Evolutionary conservation across 2,329 filamentous ascomycete genomes (phyloP).

Genomic region (Colletotrichum viniferum): DNA sequence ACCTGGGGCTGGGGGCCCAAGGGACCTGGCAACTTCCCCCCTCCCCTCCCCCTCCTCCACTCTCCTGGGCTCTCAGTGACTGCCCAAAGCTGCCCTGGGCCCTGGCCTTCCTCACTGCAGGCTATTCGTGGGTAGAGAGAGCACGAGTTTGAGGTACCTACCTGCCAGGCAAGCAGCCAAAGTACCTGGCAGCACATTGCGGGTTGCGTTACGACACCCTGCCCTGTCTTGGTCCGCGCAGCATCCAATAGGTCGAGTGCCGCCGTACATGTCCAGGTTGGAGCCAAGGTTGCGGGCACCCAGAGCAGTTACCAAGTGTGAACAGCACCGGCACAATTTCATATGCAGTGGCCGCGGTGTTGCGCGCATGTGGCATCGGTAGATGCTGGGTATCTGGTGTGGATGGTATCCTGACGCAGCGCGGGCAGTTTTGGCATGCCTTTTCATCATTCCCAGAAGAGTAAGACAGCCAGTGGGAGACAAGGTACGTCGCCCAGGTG

Average conservation of each 20-base stretch:
- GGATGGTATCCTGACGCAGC: neutral
- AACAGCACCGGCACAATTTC: neutral
- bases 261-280: constrained; percentile 17
- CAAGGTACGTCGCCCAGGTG: neutral
- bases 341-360: neutral
- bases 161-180: neutral
- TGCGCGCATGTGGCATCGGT: neutral
- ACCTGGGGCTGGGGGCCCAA: neutral
- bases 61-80: neutral
- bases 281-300: constrained; percentile 10
- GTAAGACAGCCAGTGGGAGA: constrained; percentile 4
- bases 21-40: neutral
- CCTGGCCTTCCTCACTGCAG: neutral
- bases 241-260: constrained; percentile 4
- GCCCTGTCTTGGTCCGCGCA: constrained; percentile 9
- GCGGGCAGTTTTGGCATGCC: neutral
- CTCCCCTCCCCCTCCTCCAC: neutral
- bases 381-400: neutral
- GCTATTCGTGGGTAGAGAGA: neutral
- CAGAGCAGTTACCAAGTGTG: neutral
- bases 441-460: neutral
- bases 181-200: constrained; percentile 1
- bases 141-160: neutral
- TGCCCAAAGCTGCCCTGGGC: neutral
- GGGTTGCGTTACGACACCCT: neutral